Percentiles rank a stretch among this genome's conserved stretches.
Evolutionary conservation across 257 asterid genomes (phyloP).

Genomic region (Primulina huaijiensis): DNA sequence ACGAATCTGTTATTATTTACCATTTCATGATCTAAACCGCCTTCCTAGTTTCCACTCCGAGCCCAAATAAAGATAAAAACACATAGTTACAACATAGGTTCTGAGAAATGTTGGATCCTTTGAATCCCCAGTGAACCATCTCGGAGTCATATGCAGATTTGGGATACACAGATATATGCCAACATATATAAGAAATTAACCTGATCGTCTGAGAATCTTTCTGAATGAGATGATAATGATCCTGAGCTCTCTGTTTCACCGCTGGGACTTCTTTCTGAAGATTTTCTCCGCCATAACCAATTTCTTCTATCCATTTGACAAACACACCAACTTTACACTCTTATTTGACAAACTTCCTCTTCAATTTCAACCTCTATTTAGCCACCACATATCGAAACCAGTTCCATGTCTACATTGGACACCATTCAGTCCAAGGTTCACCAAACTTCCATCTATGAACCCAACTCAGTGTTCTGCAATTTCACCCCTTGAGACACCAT

Average conservation of each 20-base stretch:
- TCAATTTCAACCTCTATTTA: constrained; percentile 11
- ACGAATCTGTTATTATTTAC: not conserved
- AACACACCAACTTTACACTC: constrained; percentile 16
- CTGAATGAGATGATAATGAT: constrained; percentile 74
- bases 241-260: constrained; percentile 94
- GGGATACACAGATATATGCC: not conserved
- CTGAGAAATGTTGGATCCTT: not conserved
- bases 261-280: constrained; percentile 70
- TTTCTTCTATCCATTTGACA: constrained; percentile 75
- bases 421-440: constrained; percentile 7
- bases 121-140: not conserved
- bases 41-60: constrained; percentile 1
- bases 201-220: constrained; percentile 92
- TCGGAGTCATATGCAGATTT: not conserved
- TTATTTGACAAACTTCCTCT: constrained; percentile 10
- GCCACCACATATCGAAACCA: constrained; percentile 21
- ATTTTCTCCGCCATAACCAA: constrained; percentile 90
- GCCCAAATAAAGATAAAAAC: not conserved
- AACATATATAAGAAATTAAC: constrained; percentile 28
- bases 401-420: constrained; percentile 23
- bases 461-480: constrained; percentile 18
- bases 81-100: not conserved
- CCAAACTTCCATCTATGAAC: constrained; percentile 14
- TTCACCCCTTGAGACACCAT: constrained; percentile 15
- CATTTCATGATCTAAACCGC: not conserved